These are phyloP conservation scores for Paraphaeosphaeria sporulosa DNA, from an alignment of 2,329 filamentous ascomycete genomes.

Conservation along the genomic window DNA sequence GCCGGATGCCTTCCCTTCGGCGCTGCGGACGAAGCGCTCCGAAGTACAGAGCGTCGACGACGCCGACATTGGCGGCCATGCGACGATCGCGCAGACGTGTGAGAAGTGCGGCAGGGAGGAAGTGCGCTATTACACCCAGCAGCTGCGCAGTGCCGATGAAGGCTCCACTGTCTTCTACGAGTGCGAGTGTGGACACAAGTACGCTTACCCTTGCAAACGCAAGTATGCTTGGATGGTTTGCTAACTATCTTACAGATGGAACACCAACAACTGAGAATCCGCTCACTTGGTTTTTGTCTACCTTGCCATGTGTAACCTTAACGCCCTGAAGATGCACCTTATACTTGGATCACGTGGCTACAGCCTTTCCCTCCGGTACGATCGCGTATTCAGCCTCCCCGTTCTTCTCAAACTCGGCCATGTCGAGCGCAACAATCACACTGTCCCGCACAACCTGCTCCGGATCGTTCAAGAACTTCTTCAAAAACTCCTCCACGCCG, in stretches of 20 bases:
- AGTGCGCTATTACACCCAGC: slow-evolving; percentile 84
- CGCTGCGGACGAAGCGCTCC: slow-evolving; percentile 86
- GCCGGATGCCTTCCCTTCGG: slow-evolving; percentile 86
- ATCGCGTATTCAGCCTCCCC: slow-evolving; percentile 91
- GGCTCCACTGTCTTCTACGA: slow-evolving; percentile 91
- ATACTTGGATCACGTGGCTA: slow-evolving; percentile 31
- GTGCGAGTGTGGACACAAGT: slow-evolving; percentile 88
- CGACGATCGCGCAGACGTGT: slow-evolving; percentile 73
- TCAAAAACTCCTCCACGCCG: slow-evolving; percentile 86
- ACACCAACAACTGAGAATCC: slow-evolving; percentile 68
- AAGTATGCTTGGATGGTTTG: slow-evolving; percentile 15
- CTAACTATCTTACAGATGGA: slow-evolving; percentile 53
- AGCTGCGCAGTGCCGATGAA: slow-evolving; percentile 92
- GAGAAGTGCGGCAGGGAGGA: slow-evolving; percentile 81
- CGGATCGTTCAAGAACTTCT: slow-evolving; percentile 84
- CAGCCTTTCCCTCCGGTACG: slow-evolving; percentile 65
- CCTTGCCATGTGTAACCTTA: slow-evolving; percentile 24
- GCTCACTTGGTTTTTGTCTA: slow-evolving; percentile 20
- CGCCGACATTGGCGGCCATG: slow-evolving; percentile 78
- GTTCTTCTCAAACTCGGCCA: slow-evolving; percentile 95
- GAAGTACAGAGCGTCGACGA: slow-evolving; percentile 82
- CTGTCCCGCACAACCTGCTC: slow-evolving; percentile 95
- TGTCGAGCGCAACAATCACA: slow-evolving; percentile 93
- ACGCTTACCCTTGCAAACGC: slow-evolving; percentile 45
- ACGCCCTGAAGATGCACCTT: slow-evolving; percentile 35